Evolutionary conservation across 805 yeast genomes (phyloP).

Genomic region (Kurtzmaniella fragi): DNA sequence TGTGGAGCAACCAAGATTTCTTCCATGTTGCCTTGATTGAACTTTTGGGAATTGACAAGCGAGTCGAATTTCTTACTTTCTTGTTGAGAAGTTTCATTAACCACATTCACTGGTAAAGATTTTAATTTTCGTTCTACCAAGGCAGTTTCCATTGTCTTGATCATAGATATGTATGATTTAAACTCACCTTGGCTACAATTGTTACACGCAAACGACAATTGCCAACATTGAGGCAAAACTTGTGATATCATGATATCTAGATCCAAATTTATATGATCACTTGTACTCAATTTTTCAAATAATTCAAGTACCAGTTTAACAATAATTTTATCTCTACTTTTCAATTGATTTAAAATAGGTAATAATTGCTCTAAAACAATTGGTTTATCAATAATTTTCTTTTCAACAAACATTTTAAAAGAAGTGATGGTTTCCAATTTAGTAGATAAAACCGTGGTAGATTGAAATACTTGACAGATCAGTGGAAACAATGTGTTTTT

Average conservation of each 20-base stretch:
- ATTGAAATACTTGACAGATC: constrained; percentile 66
- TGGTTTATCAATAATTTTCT: constrained; percentile 62
- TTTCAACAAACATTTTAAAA: constrained; percentile 51
- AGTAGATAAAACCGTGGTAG: constrained; percentile 78
- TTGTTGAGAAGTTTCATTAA: neutral
- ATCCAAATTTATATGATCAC: constrained; percentile 24
- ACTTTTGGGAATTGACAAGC: constrained; percentile 24
- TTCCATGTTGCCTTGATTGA: constrained; percentile 18
- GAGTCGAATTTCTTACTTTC: constrained; percentile 17
- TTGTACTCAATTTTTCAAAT: constrained; percentile 47
- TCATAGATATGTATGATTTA: constrained; percentile 17
- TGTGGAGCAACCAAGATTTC: constrained; percentile 18
- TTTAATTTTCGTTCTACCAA: constrained; percentile 15
- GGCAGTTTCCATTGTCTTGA: constrained; percentile 16
- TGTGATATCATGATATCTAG: constrained; percentile 24
- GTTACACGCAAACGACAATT: constrained; percentile 32
- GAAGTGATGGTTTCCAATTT: constrained; percentile 64
- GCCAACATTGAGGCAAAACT: constrained; percentile 26
- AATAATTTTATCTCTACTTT: constrained; percentile 68
- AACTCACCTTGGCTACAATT: constrained; percentile 34
- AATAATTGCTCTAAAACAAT: constrained; percentile 72
- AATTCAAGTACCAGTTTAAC: constrained; percentile 43
- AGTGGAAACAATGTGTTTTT: constrained; percentile 75
- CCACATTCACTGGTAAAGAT: constrained; percentile 10
- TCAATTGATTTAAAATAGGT: constrained; percentile 73